Evolutionary conservation across 2,329 filamentous ascomycete genomes (phyloP).

Genomic region (Erysiphe neolycopersici): DNA sequence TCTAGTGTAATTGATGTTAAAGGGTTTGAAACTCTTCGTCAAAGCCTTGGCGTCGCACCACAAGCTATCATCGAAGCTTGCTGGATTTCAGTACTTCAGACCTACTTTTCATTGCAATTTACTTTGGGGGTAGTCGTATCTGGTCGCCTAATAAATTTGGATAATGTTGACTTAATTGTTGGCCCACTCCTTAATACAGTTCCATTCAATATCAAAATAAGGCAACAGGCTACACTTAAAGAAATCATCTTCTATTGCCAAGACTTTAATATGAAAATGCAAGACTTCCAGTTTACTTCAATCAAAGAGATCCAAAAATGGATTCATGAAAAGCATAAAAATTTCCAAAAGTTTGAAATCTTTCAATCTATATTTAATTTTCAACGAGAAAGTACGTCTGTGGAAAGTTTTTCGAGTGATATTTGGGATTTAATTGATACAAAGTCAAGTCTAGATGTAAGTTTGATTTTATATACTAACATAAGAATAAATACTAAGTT

Average conservation of each 20-base stretch:
- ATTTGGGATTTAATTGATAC: conserved; percentile 29
- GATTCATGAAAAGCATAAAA: conserved; percentile 22
- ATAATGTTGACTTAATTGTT: conserved; percentile 36
- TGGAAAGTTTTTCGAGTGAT: conserved; percentile 9
- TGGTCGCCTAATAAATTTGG: conserved; percentile 44
- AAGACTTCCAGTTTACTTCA: conserved; percentile 55
- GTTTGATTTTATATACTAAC: conserved; percentile 1
- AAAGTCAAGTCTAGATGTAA: conserved; percentile 16
- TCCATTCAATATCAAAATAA: conserved; percentile 32
- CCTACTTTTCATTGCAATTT: conserved; percentile 17
- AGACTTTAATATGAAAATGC: conserved; percentile 35
- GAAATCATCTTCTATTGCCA: conserved; percentile 38
- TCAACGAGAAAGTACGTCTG: conserved; percentile 21
- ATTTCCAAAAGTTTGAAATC: conserved; percentile 42
- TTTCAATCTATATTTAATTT: conserved; percentile 42
- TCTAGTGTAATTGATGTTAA: conserved; percentile 15
- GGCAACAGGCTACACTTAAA: conserved; percentile 25
- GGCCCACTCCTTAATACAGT: conserved; percentile 82
- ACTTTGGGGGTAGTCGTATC: conserved; percentile 51
- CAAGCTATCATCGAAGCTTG: conserved; percentile 53
- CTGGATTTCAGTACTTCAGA: conserved; percentile 38
- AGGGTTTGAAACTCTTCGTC: conserved; percentile 25
- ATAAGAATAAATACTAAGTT: conserved; percentile 3
- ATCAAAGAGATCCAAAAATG: conserved; percentile 61
- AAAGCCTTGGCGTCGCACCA: conserved; percentile 41